Evolutionary conservation across 2,329 filamentous ascomycete species (phyloP), one percentile per base, ranked within the genome.

Genomic region (Phialophora chinensis): DNA sequence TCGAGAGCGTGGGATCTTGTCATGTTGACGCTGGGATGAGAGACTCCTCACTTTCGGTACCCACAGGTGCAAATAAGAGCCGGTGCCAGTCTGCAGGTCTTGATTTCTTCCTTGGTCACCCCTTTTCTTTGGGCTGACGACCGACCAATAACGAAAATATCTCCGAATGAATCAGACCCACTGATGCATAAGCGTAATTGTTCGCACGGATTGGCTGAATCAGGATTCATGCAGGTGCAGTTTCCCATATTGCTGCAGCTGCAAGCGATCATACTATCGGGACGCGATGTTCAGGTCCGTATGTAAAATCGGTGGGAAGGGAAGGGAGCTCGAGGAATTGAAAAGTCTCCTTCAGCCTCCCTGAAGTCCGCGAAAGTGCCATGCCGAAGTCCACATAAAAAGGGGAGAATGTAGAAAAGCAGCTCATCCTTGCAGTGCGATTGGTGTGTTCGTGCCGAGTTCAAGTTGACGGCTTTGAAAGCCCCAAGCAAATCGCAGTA

Each of bases 181-280:
- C 59, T 14, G 35, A 29, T 23, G 52, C 66, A 66, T 66, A 68
- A 68, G 66, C 66, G 66, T 68, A 50, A 65, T 66, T 65, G 63
- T 57, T 44, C 10, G 47, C 59, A 33, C 60, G 42, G 42, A 59
- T 54, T 62, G 23, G 20, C 49, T 53, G n/a, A 23, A 53, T 47
- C 35, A 20, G 23, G 47, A 31, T 31, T 35, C 50, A 50, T 27
- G 52, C 60, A 62, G 35, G 25, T 62, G 25, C 29, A 56, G 60
- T 23, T 61, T 61, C 49, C 25, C 35, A 29, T 8, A 27, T 53
- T 35, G n/a, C 60, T 23, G 31, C 6, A 35, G 23, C 33, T 44
- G 11, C 31, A 31, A 56, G 5, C 59, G 42, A 56, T 62, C 52
- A 33, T 42, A 62, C 60, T 62, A 35, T 25, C 35, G 60, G 25